Base-by-base conservation (phyloP, 1,139 yeast genomes). In the Debaryomyces nepalensis region DNA sequence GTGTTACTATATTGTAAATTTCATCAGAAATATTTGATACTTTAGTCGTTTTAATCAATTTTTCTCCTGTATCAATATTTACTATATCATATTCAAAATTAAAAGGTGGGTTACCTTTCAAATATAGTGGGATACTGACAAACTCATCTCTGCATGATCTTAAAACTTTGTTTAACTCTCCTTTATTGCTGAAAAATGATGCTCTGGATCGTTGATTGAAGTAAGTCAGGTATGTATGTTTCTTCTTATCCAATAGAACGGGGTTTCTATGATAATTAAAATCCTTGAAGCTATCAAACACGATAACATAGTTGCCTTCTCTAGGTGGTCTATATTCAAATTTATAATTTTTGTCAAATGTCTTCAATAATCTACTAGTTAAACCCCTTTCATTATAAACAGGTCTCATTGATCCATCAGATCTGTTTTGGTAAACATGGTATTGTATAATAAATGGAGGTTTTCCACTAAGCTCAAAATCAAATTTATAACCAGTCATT, bases 61-160 rank as follows among this genome's bases (percentile, higher is more conserved):
- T 49, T 31, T 57, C 56, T 3, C 58, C 59, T 1, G 64, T 47
- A 3, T 46, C 37, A 2, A 44, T 37, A 51, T 87, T 91, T 26
- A 67, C 41, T 22, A 72, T 58, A 9, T 61, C 59, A 60, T 90
- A 90, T 22, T 71, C 73, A 45, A 93, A 73, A 3, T 75, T 67
- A 52, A 85, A 88, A 2, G 98, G 98, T 0, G 86, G 80, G 49
- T 83, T 82, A 8, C 99, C 99, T 39, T 77, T 78, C 26, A 93
- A 75, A 37, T 61, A 58, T 4, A 90, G 73, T 0, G 84, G 82
- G 9, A 87, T 51, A 0, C 54, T 47, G 0, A 68, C 59, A 5
- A 59, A 49, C 2, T 64, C 68, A 2, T 75, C 79, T 47, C 66
- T 64, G 55, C 84, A 79, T 8, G 73, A 57, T 26, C 57, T 52